Evolutionary conservation across 2,329 filamentous ascomycete species (phyloP).

Genomic region (Fusarium sp.): DNA sequence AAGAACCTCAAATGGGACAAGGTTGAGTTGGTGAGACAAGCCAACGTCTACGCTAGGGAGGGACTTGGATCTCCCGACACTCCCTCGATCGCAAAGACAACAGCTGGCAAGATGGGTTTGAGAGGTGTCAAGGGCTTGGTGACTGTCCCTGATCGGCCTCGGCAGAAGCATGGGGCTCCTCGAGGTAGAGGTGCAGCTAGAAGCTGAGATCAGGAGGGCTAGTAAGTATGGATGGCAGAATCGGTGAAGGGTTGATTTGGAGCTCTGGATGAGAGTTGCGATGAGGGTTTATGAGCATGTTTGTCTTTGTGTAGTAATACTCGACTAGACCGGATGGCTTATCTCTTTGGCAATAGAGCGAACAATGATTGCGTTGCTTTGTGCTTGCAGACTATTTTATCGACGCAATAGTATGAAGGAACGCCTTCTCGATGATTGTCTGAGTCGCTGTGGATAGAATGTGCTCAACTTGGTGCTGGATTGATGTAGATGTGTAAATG

Average conservation of each 20-base stretch:
- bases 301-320: not conserved
- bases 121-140: constrained; percentile 59
- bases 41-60: constrained; percentile 58
- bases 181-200: not conserved
- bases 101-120: constrained; percentile 65
- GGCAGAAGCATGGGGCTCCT: constrained; percentile 36
- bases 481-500: not conserved
- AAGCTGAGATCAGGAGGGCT: not conserved
- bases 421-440: not conserved
- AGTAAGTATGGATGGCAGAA: not conserved
- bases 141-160: constrained; percentile 55
- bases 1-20: constrained; percentile 56
- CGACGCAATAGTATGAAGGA: not conserved
- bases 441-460: not conserved
- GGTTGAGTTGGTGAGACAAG: constrained; percentile 57
- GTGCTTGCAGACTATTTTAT: not conserved
- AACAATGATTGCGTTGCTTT: not conserved
- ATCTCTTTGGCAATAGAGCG: not conserved
- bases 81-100: constrained; percentile 57
- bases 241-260: not conserved
- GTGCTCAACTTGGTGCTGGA: not conserved
- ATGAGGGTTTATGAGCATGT: not conserved
- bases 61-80: constrained; percentile 58
- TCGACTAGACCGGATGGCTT: not conserved
- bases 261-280: not conserved